A percentile compares a stretch with the other conserved stretches of the same genome.
phyloP scores from a whole-genome alignment of 1,139 yeast genomes.

The Suhomyces bribrorum region DNA sequence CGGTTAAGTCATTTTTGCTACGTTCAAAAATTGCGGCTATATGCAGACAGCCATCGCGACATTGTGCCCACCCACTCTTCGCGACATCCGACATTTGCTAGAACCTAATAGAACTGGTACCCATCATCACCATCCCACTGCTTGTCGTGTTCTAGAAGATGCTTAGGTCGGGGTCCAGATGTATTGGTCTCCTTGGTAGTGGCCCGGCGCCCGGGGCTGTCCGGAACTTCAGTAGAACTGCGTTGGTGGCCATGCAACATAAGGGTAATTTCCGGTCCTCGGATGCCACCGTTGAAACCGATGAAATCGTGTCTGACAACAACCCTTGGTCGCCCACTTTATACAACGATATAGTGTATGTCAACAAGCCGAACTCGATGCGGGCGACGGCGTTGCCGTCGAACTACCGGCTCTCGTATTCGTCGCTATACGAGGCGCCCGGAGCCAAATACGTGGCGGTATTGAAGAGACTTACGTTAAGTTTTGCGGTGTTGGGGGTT shows the following conservation, averaged over 20 bases:
- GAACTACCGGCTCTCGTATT: slow-evolving; percentile 52
- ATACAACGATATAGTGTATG: slow-evolving; percentile 38
- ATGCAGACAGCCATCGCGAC: not conserved
- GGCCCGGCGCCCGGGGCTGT: too few species aligned
- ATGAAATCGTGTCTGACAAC: slow-evolving; percentile 44
- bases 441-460: slow-evolving; percentile 56
- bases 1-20: not conserved
- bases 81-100: not conserved
- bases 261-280: slow-evolving; percentile 14
- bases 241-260: slow-evolving; percentile 4
- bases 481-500: slow-evolving; percentile 55
- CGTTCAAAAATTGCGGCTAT: not conserved
- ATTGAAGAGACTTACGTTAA: slow-evolving; percentile 53
- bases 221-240: not conserved
- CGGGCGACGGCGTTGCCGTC: slow-evolving; percentile 33
- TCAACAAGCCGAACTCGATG: slow-evolving; percentile 23
- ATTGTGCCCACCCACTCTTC: not conserved
- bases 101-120: not conserved
- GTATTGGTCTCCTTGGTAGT: too few species aligned
- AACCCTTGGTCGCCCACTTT: slow-evolving; percentile 54
- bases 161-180: too few species aligned
- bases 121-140: too few species aligned
- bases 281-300: slow-evolving; percentile 44
- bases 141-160: too few species aligned
- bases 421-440: slow-evolving; percentile 59